Conservation (phyloP, 148 eudicot genomes). For the Rhododendron griersonianum region DNA sequence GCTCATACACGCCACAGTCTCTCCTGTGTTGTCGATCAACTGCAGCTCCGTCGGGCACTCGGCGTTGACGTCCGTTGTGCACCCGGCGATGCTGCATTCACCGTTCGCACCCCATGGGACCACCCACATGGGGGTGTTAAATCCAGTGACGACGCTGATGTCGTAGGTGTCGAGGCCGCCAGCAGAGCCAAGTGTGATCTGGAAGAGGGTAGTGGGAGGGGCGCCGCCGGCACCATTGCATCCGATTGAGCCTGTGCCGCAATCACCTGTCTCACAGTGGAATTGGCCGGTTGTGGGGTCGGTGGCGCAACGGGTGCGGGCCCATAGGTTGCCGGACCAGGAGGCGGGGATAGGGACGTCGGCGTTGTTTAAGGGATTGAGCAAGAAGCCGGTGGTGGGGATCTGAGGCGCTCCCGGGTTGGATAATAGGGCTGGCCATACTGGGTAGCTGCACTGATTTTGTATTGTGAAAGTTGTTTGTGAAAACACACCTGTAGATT, state of each 20-base stretch:
- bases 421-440: conserved; percentile 75
- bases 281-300: conserved; percentile 35
- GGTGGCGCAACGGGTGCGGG: conserved; percentile 50
- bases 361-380: conserved; percentile 29
- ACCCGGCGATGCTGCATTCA: conserved; percentile 47
- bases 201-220: conserved; percentile 76
- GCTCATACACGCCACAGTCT: conserved; percentile 58
- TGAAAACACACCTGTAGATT: conserved; percentile 27
- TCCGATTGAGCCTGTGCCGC: conserved; percentile 41
- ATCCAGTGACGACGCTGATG: conserved; percentile 82
- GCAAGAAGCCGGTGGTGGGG: conserved; percentile 53
- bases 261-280: conserved; percentile 65
- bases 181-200: conserved; percentile 60
- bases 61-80: conserved; percentile 48
- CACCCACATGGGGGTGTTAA: conserved; percentile 55
- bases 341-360: conserved; percentile 37
- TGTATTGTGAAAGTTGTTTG: conserved; percentile 53
- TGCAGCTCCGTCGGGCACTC: conserved; percentile 46
- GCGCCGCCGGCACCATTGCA: conserved; percentile 54
- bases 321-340: conserved; percentile 90
- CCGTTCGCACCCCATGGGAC: conserved; percentile 47
- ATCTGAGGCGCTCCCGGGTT: conserved; percentile 54
- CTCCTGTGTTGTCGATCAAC: conserved; percentile 13
- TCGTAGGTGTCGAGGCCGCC: conserved; percentile 64
- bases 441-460: conserved; percentile 54